A percentile compares a stretch with the other conserved stretches of the same genome.
Evolutionary conservation across 169 alveolate genomes (phyloP).

Genomic region (Plasmodium falciparum): DNA sequence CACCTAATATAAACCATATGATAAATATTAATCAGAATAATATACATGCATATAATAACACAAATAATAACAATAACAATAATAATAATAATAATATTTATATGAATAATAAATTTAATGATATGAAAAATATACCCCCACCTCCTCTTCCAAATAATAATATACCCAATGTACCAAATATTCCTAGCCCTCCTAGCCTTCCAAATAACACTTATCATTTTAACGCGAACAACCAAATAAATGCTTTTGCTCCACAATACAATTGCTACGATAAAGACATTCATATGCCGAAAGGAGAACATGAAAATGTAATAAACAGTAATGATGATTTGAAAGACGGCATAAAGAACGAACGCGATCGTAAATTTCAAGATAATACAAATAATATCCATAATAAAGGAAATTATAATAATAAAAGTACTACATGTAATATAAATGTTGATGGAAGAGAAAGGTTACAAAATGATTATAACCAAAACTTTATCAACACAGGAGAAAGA

Average conservation of each 20-base stretch:
- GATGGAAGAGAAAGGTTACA: slow-evolving; percentile 84
- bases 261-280: not conserved
- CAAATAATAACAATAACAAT: not conserved
- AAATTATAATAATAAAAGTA: slow-evolving; percentile 9
- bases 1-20: not conserved
- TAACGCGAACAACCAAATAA: not conserved
- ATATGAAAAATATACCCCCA: not conserved
- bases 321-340: not conserved
- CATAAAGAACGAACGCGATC: not conserved
- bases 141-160: not conserved
- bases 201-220: not conserved
- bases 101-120: slow-evolving; percentile 1
- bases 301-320: not conserved
- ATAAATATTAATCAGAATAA: not conserved
- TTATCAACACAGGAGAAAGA: slow-evolving; percentile 92
- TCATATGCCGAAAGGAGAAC: not conserved
- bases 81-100: slow-evolving; percentile 1
- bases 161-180: not conserved
- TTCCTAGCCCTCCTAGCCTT: not conserved
- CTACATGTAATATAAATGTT: slow-evolving; percentile 43
- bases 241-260: not conserved
- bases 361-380: not conserved
- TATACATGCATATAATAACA: not conserved
- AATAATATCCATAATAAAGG: not conserved
- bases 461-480: slow-evolving; percentile 92